Evolutionary conservation across 1,284 basidiomycete species (phyloP), one percentile per base, ranked within the genome.

Genomic region (Marasmius oreades): DNA sequence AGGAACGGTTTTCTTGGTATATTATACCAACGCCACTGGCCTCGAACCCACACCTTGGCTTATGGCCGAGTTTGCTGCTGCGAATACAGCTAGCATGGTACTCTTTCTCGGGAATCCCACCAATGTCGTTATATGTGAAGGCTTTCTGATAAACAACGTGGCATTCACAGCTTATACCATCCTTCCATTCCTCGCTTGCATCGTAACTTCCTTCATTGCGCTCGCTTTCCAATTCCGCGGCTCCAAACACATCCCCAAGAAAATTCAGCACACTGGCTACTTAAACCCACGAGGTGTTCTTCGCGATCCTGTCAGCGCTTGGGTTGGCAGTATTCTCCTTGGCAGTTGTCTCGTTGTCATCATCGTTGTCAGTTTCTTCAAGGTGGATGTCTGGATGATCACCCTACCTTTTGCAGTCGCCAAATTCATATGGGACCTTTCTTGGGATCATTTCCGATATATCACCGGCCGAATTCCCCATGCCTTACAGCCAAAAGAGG

Each of bases 1-100:
- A 18, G 90, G 92, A 1, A 96, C 93, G 0, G 88, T 87, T 0
- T 96, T 96, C 69, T 72, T 96, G 44, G 87, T 88, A 6, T 95
- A 95, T 67, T 90, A 93, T 61, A 93, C 92, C 0, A 72, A 82
- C n/a, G 85, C 86, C 2, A 83, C 87, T 5, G 78, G 75, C 65
- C 79, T 81, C 31, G 66, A 79, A 36, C 71, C 75, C 0, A 64
- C 68, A 2, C 68, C 78, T 1, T 82, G 79, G 78, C 66, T 83
- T 46, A 80, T 82, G 55, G 75, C 79, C 20, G 78, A 85, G 57
- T 85, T 85, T 57, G 77, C 80, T 0, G 81, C 81, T 0, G 93
- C 92, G 3, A 98, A 98, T 68, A 91, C 95, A 69, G 87, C 87
- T 33, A 77, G 83, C 63, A 79, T 81, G 79, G 79, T 85, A 22